A percentile compares a stretch with the other conserved stretches of the same genome.
Conservation (phyloP, 139 green algal genomes). For the Pleodorina starrii region DNA sequence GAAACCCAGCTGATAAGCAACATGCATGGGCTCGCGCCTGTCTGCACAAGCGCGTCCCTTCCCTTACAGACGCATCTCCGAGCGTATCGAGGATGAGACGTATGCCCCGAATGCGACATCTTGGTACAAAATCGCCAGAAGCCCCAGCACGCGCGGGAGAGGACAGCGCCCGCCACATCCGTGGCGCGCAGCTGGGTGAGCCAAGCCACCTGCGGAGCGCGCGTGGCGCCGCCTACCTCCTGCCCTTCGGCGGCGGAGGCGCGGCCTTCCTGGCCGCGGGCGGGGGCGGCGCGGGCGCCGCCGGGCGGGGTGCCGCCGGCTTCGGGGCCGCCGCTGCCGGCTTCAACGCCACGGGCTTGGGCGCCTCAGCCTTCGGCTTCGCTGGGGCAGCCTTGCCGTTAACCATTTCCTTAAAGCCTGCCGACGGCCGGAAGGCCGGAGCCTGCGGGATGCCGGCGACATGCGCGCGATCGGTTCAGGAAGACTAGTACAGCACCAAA, state of each 20-base stretch:
- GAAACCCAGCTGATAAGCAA: too few species aligned
- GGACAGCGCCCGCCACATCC: background rate
- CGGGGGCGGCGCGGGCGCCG: background rate
- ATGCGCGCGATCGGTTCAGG: too few species aligned
- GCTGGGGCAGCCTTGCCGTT: conserved; percentile 22
- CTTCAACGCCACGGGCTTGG: background rate
- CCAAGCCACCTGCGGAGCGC: background rate
- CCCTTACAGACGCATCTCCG: background rate
- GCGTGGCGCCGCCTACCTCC: background rate
- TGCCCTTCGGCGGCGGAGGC: background rate
- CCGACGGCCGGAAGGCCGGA: background rate
- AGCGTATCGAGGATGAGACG: background rate
- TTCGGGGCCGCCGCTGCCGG: background rate
- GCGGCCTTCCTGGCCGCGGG: conserved; percentile 10
- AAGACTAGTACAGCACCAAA: background rate
- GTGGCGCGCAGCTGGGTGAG: background rate
- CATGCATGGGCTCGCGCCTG: too few species aligned
- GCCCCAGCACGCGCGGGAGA: background rate
- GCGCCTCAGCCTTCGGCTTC: background rate
- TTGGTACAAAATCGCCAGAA: too few species aligned
- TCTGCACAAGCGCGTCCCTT: too few species aligned
- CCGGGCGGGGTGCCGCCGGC: background rate
- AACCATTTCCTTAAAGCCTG: background rate
- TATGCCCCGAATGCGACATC: background rate
- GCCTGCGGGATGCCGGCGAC: background rate